Base-by-base conservation (phyloP, 768 basidiomycete species). In the Porpolomopsis calyptriformis region DNA sequence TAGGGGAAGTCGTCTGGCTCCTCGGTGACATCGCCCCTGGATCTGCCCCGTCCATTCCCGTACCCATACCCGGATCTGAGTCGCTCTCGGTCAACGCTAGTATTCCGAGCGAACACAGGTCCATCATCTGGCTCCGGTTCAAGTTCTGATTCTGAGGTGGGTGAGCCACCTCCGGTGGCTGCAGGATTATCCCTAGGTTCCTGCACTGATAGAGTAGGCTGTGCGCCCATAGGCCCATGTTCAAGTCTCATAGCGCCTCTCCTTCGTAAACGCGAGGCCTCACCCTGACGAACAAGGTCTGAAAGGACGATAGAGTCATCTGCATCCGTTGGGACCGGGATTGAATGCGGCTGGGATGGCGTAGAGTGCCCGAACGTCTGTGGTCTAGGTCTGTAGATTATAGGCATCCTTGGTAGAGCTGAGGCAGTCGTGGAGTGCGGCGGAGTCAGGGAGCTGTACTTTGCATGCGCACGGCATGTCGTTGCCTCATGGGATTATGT, bases 261-360 rank as follows among this genome's bases (percentile, higher is more conserved):
- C 46, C 84, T 66, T n/a, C 84, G 73, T 44, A 85, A 64, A 4
- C 84, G 69, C 3, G 84, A 85, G 0, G 80, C 79, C 56, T 86
- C 84, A 12, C 78, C 84, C 1, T 78, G 78, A 42, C 84, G 79
- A 12, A 85, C 70, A 34, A 86, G 71, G 59, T 85, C 83, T 1
- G 80, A 82, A 37, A 85, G 72, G 16, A 84, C 74, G 46, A 86
- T 80, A 25, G 77, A 71, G 55, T 78, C 79, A 53, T 86, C 83
- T 7, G 36, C 47, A 27, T 48, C 47, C 12, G 41, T 43, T 26
- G 46, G 46, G 22, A 38, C 33, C 8, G 44, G 35, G 22, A 27
- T 31, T 29, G 42, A 33, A 19, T 29, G 29, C 6, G 14, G 7
- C n/a, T 26, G 42, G 29, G 42, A 27, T 29, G 26, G 29, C 4